Percentiles rank a stretch among this genome's conserved stretches.
phyloP scores from a whole-genome alignment of 176 grass and related monocot genomes.

The Ananas comosus region DNA sequence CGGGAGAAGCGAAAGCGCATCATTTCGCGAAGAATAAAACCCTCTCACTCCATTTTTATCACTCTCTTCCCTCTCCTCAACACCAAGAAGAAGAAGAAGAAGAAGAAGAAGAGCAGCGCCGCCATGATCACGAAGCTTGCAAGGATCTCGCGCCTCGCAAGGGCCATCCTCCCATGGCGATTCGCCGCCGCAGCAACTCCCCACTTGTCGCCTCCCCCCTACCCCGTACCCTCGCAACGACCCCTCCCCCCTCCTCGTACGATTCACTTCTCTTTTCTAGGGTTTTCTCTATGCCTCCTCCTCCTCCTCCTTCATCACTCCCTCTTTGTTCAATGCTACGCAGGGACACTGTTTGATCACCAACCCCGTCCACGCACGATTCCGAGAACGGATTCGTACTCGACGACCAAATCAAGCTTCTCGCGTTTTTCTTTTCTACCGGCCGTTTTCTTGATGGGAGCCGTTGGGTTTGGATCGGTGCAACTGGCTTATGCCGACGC shows the following conservation, averaged over 20 bases:
- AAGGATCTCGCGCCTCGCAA: constrained; percentile 21
- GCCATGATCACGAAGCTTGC: constrained; percentile 11
- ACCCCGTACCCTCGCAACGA: not conserved
- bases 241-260: constrained; percentile 1
- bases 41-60: not conserved
- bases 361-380: not conserved
- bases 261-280: not conserved
- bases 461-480: constrained; percentile 21
- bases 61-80: not conserved
- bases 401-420: not conserved
- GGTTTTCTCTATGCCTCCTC: not conserved
- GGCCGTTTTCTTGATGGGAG: constrained; percentile 27
- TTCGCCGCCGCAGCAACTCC: not conserved
- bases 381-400: not conserved
- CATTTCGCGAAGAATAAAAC: not conserved
- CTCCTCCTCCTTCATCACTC: not conserved
- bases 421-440: constrained; percentile 9
- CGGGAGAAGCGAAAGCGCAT: no score
- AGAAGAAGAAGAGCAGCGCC: not conserved
- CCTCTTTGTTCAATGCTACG: not conserved
- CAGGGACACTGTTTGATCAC: not conserved
- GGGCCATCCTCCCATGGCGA: constrained; percentile 13
- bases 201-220: constrained; percentile 20
- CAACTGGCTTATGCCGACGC: constrained; percentile 46
- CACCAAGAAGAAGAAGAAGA: not conserved